Evolutionary conservation across 129 eudicot genomes (phyloP), one percentile per base, ranked within the genome.

Genomic region (Tanacetum coccineum): DNA sequence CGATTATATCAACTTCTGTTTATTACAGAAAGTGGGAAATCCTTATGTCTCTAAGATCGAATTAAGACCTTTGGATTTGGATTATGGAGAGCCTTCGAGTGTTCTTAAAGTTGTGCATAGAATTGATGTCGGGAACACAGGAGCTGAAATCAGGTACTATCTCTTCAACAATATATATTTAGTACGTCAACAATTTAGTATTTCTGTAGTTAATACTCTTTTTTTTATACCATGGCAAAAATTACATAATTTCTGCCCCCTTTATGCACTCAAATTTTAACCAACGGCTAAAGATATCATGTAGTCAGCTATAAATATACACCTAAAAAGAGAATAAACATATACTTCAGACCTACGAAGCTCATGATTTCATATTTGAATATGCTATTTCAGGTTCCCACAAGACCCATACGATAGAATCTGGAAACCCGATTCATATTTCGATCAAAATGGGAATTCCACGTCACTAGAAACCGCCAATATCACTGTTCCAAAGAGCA

Each of bases 321-420:
- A 7, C 6, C 42, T 36, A 36, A 36, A 36, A 36, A 9, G 42
- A 36, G 8, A 7, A 36, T 36, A 36, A 36, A 36, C 42, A 36
- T 36, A 36, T 36, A 6, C 10, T 36, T 36, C 42, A 36, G 42
- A 36, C 42, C 42, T 36, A 36, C 2, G 7, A 36, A 36, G 6
- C 42, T 36, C 10, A 7, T 36, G 6, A 36, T 36, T 36, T 36
- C 25, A 73, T 54, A 53, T 53, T 39, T 57, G n/a, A 39, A 65
- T 65, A 42, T 74, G 44, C 26, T 69, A 66, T 70, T 72, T 70
- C 81, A 86, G 93, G 93, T 81, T 62, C 55, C 88, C 88, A 49
- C 56, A 77, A 72, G 93, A 86, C 75, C 82, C 62, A 36, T 80
- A 72, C 36, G 93, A 86, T 66, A 68, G 88, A 75, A 86, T 86